Evolutionary conservation across 1,284 basidiomycete genomes (phyloP), one percentile per base, ranked within the genome.

Genomic region (Melampsora americana): DNA sequence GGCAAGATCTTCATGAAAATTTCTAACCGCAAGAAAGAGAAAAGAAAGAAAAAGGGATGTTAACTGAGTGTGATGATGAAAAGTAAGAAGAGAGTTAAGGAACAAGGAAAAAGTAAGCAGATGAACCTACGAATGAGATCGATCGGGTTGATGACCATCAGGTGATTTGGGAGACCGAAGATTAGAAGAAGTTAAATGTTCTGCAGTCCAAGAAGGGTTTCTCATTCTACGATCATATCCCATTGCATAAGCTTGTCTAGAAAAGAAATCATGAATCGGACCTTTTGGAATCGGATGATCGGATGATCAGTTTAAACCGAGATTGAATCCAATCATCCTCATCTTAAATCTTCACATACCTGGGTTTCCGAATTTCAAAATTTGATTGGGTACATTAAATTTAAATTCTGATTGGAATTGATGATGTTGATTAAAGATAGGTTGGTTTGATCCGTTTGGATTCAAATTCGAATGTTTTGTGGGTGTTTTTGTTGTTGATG

Each of bases 161-260:
- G 32, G 23, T n/a, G 53, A 23, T 59, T 23, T 59, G 30, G 32
- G 44, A 6, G 60, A 26, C 42, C 64, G 67, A 48, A 76, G 23
- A 61, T 69, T 69, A 28, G 59, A 42, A 18, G 28, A n/a, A 48
- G 68, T 72, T 26, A 81, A 66, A 74, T 82, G 82, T 48, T 82
- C 81, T 7, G 81, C 81, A 20, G 81, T 81, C 74, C 96, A 99
- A 30, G 92, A 87, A 2, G 95, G 94, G 84, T 99, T 95, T 30
- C 92, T 86, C 77, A 95, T 84, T 14, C 92, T 86, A 67, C 96
- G 87, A 83, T 99, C 95, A 83, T 99, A 99, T 2, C 88, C 92
- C 4, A 92, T 89, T 30, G 92, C 89, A 82, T 95, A 96, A 9
- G 91, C 93, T 81, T 88, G 88, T 56, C 92, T 87, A 44, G 89